These are phyloP conservation scores for Santalum album DNA, from an alignment of 164 flowering plant species.

Conservation along the genomic window DNA sequence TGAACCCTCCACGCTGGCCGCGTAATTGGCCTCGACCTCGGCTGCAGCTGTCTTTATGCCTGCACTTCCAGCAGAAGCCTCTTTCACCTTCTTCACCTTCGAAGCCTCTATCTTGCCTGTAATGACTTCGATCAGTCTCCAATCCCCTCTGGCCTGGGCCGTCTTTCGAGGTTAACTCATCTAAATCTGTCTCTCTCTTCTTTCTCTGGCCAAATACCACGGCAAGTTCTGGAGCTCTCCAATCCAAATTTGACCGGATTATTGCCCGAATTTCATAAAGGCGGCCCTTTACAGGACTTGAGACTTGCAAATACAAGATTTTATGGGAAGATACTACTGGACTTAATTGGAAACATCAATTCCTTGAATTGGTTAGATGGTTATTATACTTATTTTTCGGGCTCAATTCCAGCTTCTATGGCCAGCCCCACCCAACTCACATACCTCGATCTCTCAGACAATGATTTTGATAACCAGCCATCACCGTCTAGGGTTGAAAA, in stretches of 20 bases:
- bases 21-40: constrained; percentile 20
- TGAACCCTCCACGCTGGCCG: constrained; percentile 6
- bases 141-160: constrained; percentile 15
- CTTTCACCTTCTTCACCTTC: constrained; percentile 18
- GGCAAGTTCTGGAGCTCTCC: constrained; percentile 10
- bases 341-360: constrained; percentile 7
- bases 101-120: constrained; percentile 13
- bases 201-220: constrained; percentile 25
- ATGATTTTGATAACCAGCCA: not conserved
- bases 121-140: constrained; percentile 17
- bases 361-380: not conserved
- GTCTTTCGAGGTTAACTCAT: constrained; percentile 9
- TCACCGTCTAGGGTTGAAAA: not conserved
- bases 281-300: not conserved
- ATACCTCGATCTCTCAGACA: not conserved
- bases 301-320: not conserved
- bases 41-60: constrained; percentile 16
- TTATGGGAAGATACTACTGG: constrained; percentile 10
- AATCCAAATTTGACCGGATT: constrained; percentile 3
- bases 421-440: constrained; percentile 7
- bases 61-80: constrained; percentile 15
- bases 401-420: constrained; percentile 12
- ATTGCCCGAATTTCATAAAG: constrained; percentile 7
- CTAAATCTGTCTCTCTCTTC: constrained; percentile 17
- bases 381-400: constrained; percentile 4